Evolutionary conservation across 108 stramenopile species (phyloP), one percentile per base, ranked within the genome.

Genomic region (Conticribra weissflogii): DNA sequence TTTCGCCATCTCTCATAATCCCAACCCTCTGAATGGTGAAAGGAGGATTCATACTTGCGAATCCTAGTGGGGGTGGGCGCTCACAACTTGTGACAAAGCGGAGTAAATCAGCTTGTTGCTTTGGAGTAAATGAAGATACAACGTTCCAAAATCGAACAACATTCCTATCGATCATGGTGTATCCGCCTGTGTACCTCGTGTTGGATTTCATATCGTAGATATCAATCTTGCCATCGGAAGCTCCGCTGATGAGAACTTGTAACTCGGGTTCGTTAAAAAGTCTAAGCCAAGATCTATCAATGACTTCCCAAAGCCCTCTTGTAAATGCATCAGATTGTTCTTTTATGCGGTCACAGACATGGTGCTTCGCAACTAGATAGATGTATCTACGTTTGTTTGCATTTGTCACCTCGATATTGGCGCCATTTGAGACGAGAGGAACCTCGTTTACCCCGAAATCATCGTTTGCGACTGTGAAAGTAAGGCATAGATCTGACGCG

Each of bases 71-170:
- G 21, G 99, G 99, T 15, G 98, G 95, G 19, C 99, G 71, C 76
- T 96, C 96, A 68, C 99, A 99, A 66, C 89, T 85, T 0, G 99
- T 99, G 4, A 97, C 97, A 76, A 99, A 99, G 14, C 96, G 87
- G 22, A 99, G 85, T 27, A 99, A 79, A 55, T 82, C 83, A 5
- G 92, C 97, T 59, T 90, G 91, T 45, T 99, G 89, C 68, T 86
- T 85, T 49, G 75, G 74, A 47, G 51, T 81, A 45, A 98, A 83
- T 14, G 88, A 79, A 0, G 73, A 62, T 19, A 98, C 56, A 0
- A 95, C 95, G 51, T 72, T 82, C 98, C 98, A 99, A 76, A 99
- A 98, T 25, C 96, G 83, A 28, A 70, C 60, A 3, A 98, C 79
- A 1, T 85, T 90, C 54, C 82, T 64, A 76, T 97, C 97, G 23